phyloP scores from a whole-genome alignment of 192 early-diverging fungal genomes.

The Anaeromyces robustus region DNA sequence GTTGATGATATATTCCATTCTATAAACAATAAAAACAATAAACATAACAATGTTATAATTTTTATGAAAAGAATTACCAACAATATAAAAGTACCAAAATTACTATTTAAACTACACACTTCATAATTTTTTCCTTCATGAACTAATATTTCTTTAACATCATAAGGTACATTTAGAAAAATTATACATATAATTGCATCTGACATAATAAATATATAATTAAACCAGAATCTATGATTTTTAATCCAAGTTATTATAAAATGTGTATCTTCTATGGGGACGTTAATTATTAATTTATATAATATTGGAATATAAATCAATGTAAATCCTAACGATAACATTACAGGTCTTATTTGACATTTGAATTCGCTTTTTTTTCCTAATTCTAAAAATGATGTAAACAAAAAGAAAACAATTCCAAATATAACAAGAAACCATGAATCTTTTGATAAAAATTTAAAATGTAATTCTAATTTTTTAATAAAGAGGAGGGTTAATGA shows the following conservation, averaged over 20 bases:
- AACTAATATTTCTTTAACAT: too few species aligned
- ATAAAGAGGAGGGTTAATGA: too few species aligned
- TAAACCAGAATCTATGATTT: not conserved
- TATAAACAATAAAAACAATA: too few species aligned
- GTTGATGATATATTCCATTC: too few species aligned
- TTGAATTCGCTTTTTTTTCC: not conserved
- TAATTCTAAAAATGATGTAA: not conserved
- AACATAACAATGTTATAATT: too few species aligned
- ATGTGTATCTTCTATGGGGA: not conserved
- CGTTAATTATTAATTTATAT: not conserved
- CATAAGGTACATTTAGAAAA: too few species aligned
- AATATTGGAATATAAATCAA: not conserved
- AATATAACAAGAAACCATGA: not conserved
- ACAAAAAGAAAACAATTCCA: not conserved
- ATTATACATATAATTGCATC: too few species aligned
- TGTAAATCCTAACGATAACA: not conserved
- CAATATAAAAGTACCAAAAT: too few species aligned
- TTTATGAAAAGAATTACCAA: too few species aligned
- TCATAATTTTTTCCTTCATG: too few species aligned
- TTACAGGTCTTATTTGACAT: not conserved
- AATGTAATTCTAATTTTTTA: not conserved
- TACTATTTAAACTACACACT: too few species aligned
- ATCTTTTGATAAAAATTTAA: not conserved
- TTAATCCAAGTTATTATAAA: not conserved
- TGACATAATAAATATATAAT: not conserved